Conservation (phyloP, 169 alveolate genomes). For the Plasmodium vinckei region DNA sequence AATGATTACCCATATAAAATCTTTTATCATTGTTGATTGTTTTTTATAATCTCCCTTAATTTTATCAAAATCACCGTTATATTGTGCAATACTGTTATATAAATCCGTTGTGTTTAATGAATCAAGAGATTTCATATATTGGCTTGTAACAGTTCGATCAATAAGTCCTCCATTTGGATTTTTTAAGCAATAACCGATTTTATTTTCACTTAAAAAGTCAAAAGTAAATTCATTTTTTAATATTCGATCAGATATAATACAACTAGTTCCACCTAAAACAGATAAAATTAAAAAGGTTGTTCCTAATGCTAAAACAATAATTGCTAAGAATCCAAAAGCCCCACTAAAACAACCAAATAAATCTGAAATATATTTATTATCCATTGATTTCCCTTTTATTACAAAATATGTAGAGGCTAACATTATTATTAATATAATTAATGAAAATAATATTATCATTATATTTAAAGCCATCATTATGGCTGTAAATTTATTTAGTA, state of each 20-base stretch:
- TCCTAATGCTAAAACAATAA: conserved; percentile 4
- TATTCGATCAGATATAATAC: conserved; percentile 28
- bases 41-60: conserved; percentile 4
- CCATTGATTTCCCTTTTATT: conserved; percentile 14
- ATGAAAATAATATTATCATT: conserved; percentile 22
- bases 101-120: conserved; percentile 1
- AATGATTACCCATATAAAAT: conserved; percentile 37
- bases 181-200: conserved; percentile 22
- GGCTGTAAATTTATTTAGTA: conserved; percentile 4
- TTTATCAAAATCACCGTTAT: conserved; percentile 1
- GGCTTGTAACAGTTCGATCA: not conserved
- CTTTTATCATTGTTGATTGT: not conserved
- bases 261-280: conserved; percentile 31
- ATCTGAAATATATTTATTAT: conserved; percentile 4
- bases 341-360: conserved; percentile 44
- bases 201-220: conserved; percentile 18
- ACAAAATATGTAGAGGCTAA: conserved; percentile 5
- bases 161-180: conserved; percentile 12
- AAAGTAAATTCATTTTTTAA: conserved; percentile 29
- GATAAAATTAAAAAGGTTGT: not conserved
- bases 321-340: conserved; percentile 28
- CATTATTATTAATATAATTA: conserved; percentile 24
- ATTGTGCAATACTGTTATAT: conserved; percentile 9
- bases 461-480: not conserved
- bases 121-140: not conserved